A percentile compares a stretch with the other conserved stretches of the same genome.
Conservation (phyloP, 768 basidiomycete species). For the Galerina sulciceps region DNA sequence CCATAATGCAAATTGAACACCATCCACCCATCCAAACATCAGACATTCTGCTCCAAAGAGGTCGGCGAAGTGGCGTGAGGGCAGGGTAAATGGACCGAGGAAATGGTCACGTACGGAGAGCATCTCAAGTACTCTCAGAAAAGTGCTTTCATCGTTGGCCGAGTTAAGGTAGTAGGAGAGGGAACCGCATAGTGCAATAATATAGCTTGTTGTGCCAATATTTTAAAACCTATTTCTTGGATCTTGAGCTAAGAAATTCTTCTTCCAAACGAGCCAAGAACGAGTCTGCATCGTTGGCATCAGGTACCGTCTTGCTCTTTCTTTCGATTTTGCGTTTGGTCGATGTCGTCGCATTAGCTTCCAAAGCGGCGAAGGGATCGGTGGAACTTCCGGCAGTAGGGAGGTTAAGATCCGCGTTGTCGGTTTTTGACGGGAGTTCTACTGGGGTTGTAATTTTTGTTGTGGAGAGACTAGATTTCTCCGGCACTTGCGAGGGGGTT, state of each 20-base stretch:
- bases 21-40: too few relatives aligned
- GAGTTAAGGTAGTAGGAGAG: too few relatives aligned
- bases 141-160: too few relatives aligned
- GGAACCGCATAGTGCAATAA: too few relatives aligned
- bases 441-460: background rate
- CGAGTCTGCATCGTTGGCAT: conserved; percentile 52
- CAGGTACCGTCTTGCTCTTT: conserved; percentile 10
- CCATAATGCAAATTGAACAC: too few relatives aligned
- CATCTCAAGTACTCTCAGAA: too few relatives aligned
- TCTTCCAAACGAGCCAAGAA: conserved; percentile 71
- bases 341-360: conserved; percentile 31
- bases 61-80: too few relatives aligned
- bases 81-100: too few relatives aligned
- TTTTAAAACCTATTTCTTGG: conserved; percentile 26
- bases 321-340: conserved; percentile 29
- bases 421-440: background rate
- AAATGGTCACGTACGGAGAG: too few relatives aligned
- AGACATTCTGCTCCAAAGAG: too few relatives aligned
- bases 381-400: conserved; percentile 5
- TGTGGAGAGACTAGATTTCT: background rate
- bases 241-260: conserved; percentile 51
- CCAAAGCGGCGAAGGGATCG: conserved; percentile 59
- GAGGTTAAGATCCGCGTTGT: background rate
- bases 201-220: too few relatives aligned
- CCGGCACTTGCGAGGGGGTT: background rate